Base-by-base conservation (phyloP, 1,284 basidiomycete genomes). In the Marasmius fiardii region DNA sequence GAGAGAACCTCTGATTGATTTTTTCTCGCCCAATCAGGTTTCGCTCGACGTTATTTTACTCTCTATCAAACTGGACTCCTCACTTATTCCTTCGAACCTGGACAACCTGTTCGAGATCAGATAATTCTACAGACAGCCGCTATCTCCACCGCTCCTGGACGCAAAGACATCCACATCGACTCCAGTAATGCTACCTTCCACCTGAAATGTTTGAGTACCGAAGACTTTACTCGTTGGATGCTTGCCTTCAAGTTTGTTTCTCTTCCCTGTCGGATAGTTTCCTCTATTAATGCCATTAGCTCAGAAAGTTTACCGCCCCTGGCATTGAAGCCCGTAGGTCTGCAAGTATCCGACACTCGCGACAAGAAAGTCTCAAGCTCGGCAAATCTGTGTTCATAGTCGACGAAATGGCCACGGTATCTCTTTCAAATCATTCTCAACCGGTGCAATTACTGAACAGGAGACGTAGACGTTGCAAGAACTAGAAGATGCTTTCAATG, bases 171-270 rank as follows among this genome's bases (percentile, higher is more conserved):
- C 57, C 86, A 91, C 64, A 79, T 93, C 50, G 91, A 93, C 65
- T 85, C 88, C 1, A 81, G 76, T 61, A 84, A 77, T 53, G 83
- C 85, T 24, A 92, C 88, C 1, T 93, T 91, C 65, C 90, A 92
- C 67, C 80, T 90, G 58, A 89, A 88, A 68, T 90, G 88, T 65
- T 70, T 90, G 23, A 83, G 75, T 52, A 71, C 70, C 18, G 81
- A 83, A 7, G 91, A 93, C 64, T 93, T 91, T 61, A 73, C 83
- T 52, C 73, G 67, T 45, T 93, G 90, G 90, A 89, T 89, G 77
- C 59, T 72, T 28, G 83, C 86, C 33, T 81, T 92, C 62, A 82
- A 89, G 88, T 87, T 60, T 67, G 63, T 49, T 47, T 51, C 53
- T 52, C 20, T 33, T 54, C 33, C 7, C 43, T 26, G 21, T 24